Evolutionary conservation across 257 asterid genomes (phyloP).

Genomic region (Nemophila menziesii): DNA sequence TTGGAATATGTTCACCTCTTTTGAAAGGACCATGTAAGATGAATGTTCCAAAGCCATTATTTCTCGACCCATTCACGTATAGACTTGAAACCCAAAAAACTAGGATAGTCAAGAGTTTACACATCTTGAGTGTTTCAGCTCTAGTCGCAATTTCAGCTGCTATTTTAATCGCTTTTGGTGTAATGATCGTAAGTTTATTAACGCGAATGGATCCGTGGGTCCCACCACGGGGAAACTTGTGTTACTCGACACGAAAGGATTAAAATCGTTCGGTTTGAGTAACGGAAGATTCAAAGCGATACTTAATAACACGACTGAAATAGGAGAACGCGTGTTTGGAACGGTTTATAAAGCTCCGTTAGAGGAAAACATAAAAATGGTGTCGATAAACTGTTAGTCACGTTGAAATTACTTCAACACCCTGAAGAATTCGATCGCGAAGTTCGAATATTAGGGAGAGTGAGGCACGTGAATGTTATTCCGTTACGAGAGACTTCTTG

Average conservation of each 20-base stretch:
- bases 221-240: slow-evolving; percentile 55
- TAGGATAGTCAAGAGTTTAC: no score
- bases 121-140: slow-evolving; percentile 63
- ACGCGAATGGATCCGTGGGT: slow-evolving; percentile 45
- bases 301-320: slow-evolving; percentile 51
- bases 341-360: slow-evolving; percentile 58
- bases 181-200: slow-evolving; percentile 44
- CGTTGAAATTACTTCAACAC: slow-evolving; percentile 43
- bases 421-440: slow-evolving; percentile 84
- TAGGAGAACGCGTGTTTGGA: slow-evolving; percentile 82
- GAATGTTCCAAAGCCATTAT: slow-evolving; percentile 82
- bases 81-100: slow-evolving; percentile 19
- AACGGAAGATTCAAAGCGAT: slow-evolving; percentile 31
- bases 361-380: slow-evolving; percentile 31
- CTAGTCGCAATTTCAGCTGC: slow-evolving; percentile 85
- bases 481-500: slow-evolving; percentile 59
- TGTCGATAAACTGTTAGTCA: slow-evolving; percentile 63
- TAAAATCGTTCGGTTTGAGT: slow-evolving; percentile 34
- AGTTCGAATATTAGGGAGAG: slow-evolving; percentile 59
- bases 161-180: slow-evolving; percentile 51
- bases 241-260: slow-evolving; percentile 48
- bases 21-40: slow-evolving; percentile 71
- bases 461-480: slow-evolving; percentile 59
- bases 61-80: slow-evolving; percentile 73
- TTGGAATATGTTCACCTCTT: slow-evolving; percentile 78